Conservation (phyloP, 2,329 filamentous ascomycete species). For the Volutella citrinella region DNA sequence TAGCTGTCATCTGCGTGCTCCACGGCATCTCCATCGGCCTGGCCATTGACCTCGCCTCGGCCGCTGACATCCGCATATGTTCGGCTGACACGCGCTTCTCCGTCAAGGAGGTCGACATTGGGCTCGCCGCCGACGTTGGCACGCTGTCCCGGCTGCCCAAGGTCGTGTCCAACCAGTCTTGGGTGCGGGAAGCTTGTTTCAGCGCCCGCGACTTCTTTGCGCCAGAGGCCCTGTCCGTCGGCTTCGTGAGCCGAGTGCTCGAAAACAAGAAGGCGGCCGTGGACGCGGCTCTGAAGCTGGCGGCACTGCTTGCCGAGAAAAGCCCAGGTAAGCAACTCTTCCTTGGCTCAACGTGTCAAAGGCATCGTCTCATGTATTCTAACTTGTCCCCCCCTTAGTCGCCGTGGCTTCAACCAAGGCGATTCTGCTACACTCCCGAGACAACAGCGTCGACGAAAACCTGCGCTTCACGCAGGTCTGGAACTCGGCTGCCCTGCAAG, state of each 20-base stretch:
- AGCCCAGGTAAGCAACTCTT: too few species aligned
- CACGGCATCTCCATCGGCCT: slow-evolving; percentile 78
- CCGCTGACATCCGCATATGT: slow-evolving; percentile 68
- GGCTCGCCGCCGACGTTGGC: slow-evolving; percentile 75
- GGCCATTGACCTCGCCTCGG: slow-evolving; percentile 69
- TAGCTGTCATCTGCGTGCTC: slow-evolving; percentile 76
- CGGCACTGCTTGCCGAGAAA: slow-evolving; percentile 68
- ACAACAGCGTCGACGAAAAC: slow-evolving; percentile 73
- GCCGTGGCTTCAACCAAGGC: slow-evolving; percentile 89
- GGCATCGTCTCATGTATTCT: too few species aligned
- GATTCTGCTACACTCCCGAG: slow-evolving; percentile 76
- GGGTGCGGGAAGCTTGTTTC: slow-evolving; percentile 77
- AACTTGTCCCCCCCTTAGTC: too few species aligned
- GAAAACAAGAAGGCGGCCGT: slow-evolving; percentile 63
- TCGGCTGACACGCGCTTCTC: slow-evolving; percentile 58
- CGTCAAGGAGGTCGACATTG: slow-evolving; percentile 82
- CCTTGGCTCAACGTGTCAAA: too few species aligned
- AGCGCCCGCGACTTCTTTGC: slow-evolving; percentile 68
- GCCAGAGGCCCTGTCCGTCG: slow-evolving; percentile 66
- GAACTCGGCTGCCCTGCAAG: slow-evolving; percentile 83
- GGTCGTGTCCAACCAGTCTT: slow-evolving; percentile 65
- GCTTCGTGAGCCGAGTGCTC: slow-evolving; percentile 66
- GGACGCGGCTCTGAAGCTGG: slow-evolving; percentile 60
- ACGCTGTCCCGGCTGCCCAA: slow-evolving; percentile 73
- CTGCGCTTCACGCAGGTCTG: slow-evolving; percentile 82